Evolutionary conservation across 495 filamentous ascomycete genomes (phyloP).

Genomic region (Aspergillus sclerotiicarbonarius): DNA sequence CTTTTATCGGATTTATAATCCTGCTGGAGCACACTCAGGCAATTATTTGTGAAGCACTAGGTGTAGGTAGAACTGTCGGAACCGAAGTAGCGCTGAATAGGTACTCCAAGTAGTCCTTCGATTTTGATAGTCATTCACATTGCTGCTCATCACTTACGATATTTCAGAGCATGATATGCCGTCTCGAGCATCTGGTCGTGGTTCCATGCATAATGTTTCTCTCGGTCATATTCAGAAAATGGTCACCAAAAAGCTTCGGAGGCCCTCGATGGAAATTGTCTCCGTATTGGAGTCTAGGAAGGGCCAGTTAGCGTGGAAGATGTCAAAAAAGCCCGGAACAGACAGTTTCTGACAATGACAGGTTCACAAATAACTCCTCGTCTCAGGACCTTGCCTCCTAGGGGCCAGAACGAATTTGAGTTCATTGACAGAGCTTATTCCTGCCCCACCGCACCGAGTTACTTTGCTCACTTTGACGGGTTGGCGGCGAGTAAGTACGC

Average conservation of each 20-base stretch:
- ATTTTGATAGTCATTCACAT: too few species aligned
- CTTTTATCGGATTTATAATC: slow-evolving; percentile 2
- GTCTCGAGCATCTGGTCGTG: slow-evolving; percentile 17
- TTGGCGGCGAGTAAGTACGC: too few species aligned
- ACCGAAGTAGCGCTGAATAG: slow-evolving; percentile 1
- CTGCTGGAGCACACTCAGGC: background rate
- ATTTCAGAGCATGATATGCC: slow-evolving; percentile 19
- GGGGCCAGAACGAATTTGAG: too few species aligned
- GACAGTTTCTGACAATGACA: too few species aligned
- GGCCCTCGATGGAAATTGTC: slow-evolving; percentile 36
- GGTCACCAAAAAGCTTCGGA: slow-evolving; percentile 20
- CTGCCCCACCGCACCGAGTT: too few species aligned
- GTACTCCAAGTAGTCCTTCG: slow-evolving; percentile 8
- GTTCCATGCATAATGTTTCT: slow-evolving; percentile 12
- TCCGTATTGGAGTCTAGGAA: too few species aligned
- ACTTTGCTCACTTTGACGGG: too few species aligned
- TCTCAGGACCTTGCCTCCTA: too few species aligned
- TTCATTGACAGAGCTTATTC: too few species aligned
- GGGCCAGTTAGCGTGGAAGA: too few species aligned
- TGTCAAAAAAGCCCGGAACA: too few species aligned
- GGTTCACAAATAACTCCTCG: too few species aligned
- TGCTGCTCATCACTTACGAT: slow-evolving; percentile 9
- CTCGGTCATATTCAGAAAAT: slow-evolving; percentile 15
- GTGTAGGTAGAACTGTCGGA: slow-evolving; percentile 12
- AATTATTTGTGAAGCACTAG: background rate